These are phyloP conservation scores for Mortierella sp. DNA, from an alignment of 371 early-diverging fungal genomes.

Conservation along the genomic window DNA sequence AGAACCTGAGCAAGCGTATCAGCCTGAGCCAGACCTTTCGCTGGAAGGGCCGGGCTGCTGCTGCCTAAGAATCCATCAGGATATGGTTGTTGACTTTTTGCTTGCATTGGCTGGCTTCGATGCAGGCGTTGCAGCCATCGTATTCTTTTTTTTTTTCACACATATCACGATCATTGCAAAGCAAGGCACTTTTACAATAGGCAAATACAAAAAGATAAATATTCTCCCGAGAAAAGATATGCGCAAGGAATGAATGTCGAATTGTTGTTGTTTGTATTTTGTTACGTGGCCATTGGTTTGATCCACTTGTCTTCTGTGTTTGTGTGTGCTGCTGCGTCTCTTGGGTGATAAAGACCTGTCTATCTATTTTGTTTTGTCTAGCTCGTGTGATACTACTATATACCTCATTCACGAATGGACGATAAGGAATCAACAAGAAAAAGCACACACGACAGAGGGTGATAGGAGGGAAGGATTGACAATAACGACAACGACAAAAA, in stretches of 20 bases:
- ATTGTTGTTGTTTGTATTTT: not conserved
- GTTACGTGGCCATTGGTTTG: not conserved
- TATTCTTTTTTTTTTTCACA: not conserved
- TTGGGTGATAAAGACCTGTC: not conserved
- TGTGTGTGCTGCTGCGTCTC: not conserved
- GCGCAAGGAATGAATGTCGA: not conserved
- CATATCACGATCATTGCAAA: not conserved
- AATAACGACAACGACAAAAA: not conserved
- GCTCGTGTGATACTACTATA: conserved; percentile 1
- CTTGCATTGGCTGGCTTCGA: not conserved
- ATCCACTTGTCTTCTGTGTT: not conserved
- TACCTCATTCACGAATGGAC: not conserved
- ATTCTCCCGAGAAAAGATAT: not conserved
- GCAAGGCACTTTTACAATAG: too few relatives aligned
- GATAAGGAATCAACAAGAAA: not conserved
- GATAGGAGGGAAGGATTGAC: not conserved
- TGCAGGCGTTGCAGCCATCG: not conserved
- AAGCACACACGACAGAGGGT: not conserved
- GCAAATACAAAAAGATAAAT: not conserved
- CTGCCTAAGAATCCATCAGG: not conserved
- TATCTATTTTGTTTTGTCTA: not conserved
- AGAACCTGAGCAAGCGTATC: conserved; percentile 33
- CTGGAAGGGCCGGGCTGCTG: conserved; percentile 28
- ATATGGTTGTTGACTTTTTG: too few relatives aligned
- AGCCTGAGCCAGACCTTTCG: conserved; percentile 33